These are phyloP conservation scores for Escovopsis sp. DNA, from an alignment of 2,329 filamentous ascomycete genomes.

Conservation along the genomic window DNA sequence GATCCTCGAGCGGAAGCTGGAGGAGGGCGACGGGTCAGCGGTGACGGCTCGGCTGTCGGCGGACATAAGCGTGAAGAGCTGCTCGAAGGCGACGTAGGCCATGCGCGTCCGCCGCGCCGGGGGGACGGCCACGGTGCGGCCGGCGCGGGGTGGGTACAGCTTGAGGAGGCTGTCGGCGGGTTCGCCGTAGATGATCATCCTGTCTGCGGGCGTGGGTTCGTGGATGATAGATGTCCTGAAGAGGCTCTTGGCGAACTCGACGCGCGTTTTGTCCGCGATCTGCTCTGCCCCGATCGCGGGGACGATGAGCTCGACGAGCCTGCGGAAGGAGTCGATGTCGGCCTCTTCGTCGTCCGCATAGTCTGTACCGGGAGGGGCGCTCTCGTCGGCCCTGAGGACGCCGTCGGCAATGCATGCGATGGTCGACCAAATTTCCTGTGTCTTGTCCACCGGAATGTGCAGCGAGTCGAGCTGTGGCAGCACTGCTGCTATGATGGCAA, in stretches of 20 bases:
- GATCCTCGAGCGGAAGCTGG: slow-evolving; percentile 38
- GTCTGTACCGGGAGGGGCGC: slow-evolving; percentile 27
- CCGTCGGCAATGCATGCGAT: slow-evolving; percentile 51
- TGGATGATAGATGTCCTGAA: slow-evolving; percentile 77
- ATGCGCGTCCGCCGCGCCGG: slow-evolving; percentile 55
- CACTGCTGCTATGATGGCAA: slow-evolving; percentile 52
- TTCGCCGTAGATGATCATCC: slow-evolving; percentile 32
- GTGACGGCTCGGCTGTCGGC: slow-evolving; percentile 24
- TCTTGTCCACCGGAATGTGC: slow-evolving; percentile 27
- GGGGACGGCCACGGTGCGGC: slow-evolving; percentile 53
- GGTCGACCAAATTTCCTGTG: slow-evolving; percentile 51
- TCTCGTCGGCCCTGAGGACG: slow-evolving; percentile 49
- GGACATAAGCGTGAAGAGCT: slow-evolving; percentile 56
- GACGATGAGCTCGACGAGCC: slow-evolving; percentile 56
- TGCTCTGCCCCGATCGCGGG: slow-evolving; percentile 51
- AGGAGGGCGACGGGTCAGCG: slow-evolving; percentile 10
- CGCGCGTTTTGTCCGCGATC: slow-evolving; percentile 52
- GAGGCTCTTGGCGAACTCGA: slow-evolving; percentile 56
- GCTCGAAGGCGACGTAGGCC: slow-evolving; percentile 65
- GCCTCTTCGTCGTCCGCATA: slow-evolving; percentile 60
- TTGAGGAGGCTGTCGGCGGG: slow-evolving; percentile 34
- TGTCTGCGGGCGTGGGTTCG: slow-evolving; percentile 38
- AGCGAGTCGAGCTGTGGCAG: slow-evolving; percentile 43
- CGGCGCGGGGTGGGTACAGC: slow-evolving; percentile 50
- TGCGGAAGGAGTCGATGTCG: slow-evolving; percentile 60